Evolutionary conservation across 2,329 filamentous ascomycete genomes (phyloP), one percentile per base, ranked within the genome.

Genomic region (Cercospora berteroae): DNA sequence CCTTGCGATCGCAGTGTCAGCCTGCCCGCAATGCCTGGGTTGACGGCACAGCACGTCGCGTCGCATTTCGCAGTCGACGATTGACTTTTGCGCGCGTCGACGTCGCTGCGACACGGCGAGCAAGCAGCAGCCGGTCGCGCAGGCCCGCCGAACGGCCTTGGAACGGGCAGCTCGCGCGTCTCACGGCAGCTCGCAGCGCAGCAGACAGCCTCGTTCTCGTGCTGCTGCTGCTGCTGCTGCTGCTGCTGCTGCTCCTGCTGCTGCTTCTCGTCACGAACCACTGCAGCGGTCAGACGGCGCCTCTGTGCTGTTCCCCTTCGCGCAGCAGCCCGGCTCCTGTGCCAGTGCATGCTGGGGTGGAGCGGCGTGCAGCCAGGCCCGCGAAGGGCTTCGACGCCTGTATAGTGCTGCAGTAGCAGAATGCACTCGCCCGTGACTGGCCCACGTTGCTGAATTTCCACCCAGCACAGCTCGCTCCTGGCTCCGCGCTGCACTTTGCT

Each of bases 391-490:
- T 39, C 36, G n/a, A 39, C 36, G 36, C 36, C 36, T 16, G 36
- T 16, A 36, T 52, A 56, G 36, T 33, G 31, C 33, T 65, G 63
- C 63, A 65, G 63, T 65, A 65, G 63, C 36, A 33, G 31, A 39
- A 50, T 56, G 64, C 58, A 57, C 42, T 57, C 57, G 50, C 57
- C 7, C 27, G 56, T 29, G 60, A 62, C 39, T 48, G 25, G 63
- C 56, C 57, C 55, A 55, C 44, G 63, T 48, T 52, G 55, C 36
- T 9, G 29, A 20, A 65, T 61, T 56, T 52, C 10, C 12, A 20
- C 10, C 57, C 27, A 36, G 57, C 12, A 20, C 29, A 23, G 29
- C 23, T 36, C 18, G n/a, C 57, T 25, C 44, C 57, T 60, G 59
- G 39, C 36, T n/a, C 29, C 20, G 10, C 29, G n/a, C 23, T 59